Conservation (phyloP, 2,329 filamentous ascomycete species). For the Ophiosphaerella korrae region DNA sequence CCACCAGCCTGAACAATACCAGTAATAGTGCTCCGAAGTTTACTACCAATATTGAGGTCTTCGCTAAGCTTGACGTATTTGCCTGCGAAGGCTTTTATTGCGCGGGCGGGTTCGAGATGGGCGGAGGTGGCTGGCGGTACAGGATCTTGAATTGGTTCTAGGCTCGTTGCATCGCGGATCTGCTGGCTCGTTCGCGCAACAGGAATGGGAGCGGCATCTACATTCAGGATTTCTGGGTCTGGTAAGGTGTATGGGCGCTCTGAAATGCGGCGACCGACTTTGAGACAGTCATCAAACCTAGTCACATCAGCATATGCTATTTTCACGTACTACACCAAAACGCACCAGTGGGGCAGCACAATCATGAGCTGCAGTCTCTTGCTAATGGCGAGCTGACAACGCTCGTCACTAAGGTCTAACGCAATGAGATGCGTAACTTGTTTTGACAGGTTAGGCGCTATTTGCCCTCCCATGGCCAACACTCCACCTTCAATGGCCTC, state of each 20-base stretch:
- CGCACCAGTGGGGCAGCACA: constrained; percentile 89
- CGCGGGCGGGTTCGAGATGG: constrained; percentile 30
- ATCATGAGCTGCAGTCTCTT: constrained; percentile 78
- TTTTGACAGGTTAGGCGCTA: constrained; percentile 72
- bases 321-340: neutral
- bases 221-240: constrained; percentile 75
- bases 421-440: constrained; percentile 89
- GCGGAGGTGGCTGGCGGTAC: constrained; percentile 22
- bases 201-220: constrained; percentile 32
- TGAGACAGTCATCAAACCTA: constrained; percentile 96
- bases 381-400: constrained; percentile 65
- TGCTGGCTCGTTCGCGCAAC: constrained; percentile 55
- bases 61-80: constrained; percentile 77
- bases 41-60: constrained; percentile 73
- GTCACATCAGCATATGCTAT: constrained; percentile 14
- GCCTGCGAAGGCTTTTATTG: constrained; percentile 69
- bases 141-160: constrained; percentile 33
- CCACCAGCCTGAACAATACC: constrained; percentile 74
- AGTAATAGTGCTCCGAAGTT: constrained; percentile 69
- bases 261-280: constrained; percentile 86
- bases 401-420: constrained; percentile 73
- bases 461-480: constrained; percentile 84
- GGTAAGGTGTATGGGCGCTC: constrained; percentile 86
- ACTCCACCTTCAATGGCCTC: constrained; percentile 91
- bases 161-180: constrained; percentile 43